Percentiles rank a stretch among this genome's conserved stretches.
Evolutionary conservation across 2,329 filamentous ascomycete species (phyloP).

Genomic region (Zymoseptoria tritici): DNA sequence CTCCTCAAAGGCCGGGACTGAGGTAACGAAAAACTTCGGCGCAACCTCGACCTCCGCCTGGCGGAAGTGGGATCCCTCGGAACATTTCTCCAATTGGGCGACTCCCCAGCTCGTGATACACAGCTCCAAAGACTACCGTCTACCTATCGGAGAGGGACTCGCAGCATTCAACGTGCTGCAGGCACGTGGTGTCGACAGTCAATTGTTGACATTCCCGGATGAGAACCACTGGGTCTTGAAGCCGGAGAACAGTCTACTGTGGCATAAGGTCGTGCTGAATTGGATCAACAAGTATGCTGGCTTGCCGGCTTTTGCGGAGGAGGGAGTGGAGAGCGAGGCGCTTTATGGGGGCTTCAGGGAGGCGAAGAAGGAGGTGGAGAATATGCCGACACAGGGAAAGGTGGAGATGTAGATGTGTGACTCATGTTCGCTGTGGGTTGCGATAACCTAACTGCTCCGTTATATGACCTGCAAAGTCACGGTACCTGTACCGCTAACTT

Average conservation of each 20-base stretch:
- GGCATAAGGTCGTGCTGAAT: conserved; percentile 77
- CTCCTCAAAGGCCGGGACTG: background rate
- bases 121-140: conserved; percentile 79
- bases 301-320: conserved; percentile 38
- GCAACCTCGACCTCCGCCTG: conserved; percentile 9
- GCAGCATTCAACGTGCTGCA: conserved; percentile 83
- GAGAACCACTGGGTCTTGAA: conserved; percentile 82
- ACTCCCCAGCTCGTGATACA: conserved; percentile 89
- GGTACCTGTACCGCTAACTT: too few species aligned
- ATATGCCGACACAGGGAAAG: conserved; percentile 20
- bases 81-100: conserved; percentile 59
- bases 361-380: conserved; percentile 14
- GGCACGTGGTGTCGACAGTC: conserved; percentile 64
- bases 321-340: conserved; percentile 23
- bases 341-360: conserved; percentile 27
- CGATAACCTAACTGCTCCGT: too few species aligned
- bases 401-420: conserved; percentile 11
- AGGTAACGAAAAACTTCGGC: conserved; percentile 13
- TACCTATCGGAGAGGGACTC: conserved; percentile 77
- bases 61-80: conserved; percentile 48
- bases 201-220: conserved; percentile 73
- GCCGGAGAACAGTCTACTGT: conserved; percentile 81
- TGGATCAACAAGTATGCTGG: conserved; percentile 61
- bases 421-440: too few species aligned
- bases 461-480: too few species aligned